Percentiles rank a stretch among this genome's conserved stretches.
phyloP scores from a whole-genome alignment of 495 filamentous ascomycete species.

The Penicillium angulare region DNA sequence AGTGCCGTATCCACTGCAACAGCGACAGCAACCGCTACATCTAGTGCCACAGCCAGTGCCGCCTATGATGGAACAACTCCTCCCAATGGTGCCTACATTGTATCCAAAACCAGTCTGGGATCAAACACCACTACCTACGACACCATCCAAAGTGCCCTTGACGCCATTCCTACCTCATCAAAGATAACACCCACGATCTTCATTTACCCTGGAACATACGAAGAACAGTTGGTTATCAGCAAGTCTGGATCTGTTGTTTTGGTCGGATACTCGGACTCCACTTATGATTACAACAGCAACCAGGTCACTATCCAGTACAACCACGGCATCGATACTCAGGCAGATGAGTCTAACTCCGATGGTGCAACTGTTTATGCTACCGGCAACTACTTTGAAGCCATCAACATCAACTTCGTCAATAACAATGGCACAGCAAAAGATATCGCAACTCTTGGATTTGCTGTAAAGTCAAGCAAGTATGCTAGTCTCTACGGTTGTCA shows the following conservation, averaged over 20 bases:
- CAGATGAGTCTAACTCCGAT: conserved; percentile 10
- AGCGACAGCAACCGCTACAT: background rate
- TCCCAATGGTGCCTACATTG: conserved; percentile 6
- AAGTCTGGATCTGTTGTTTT: conserved; percentile 12
- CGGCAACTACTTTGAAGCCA: conserved; percentile 9
- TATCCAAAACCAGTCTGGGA: conserved; percentile 5
- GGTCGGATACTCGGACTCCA: conserved; percentile 10
- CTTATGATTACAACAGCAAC: conserved; percentile 14
- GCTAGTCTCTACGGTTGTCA: conserved; percentile 14
- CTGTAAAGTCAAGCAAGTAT: conserved; percentile 14
- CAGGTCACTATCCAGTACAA: conserved; percentile 16
- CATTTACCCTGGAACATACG: conserved; percentile 10
- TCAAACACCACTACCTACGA: conserved; percentile 2
- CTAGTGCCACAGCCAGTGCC: background rate
- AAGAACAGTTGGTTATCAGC: conserved; percentile 10
- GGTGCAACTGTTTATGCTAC: conserved; percentile 12
- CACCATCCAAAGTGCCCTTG: conserved; percentile 7
- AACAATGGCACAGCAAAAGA: conserved; percentile 9
- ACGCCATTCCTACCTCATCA: conserved; percentile 1
- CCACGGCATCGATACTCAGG: conserved; percentile 7
- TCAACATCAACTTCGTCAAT: conserved; percentile 13
- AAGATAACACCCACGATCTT: conserved; percentile 4
- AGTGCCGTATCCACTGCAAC: background rate
- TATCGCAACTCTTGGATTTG: conserved; percentile 7
- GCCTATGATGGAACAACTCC: conserved; percentile 9